Conservation (phyloP, 2,329 filamentous ascomycete species). For the Fusarium scirpi region DNA sequence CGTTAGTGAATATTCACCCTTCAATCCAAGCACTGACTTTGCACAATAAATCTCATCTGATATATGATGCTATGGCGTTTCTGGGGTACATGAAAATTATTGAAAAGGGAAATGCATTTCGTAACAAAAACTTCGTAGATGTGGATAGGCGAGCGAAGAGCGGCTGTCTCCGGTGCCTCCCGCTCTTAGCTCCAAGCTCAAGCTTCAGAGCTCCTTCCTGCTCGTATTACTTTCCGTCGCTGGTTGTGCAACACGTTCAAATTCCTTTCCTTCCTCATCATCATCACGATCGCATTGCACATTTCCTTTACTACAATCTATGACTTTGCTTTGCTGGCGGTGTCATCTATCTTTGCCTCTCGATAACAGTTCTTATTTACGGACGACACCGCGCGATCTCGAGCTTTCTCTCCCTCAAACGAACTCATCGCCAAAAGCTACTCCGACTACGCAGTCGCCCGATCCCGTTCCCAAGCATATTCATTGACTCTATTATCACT, state of each 20-base stretch:
- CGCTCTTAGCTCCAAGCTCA: constrained; percentile 12
- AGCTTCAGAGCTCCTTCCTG: constrained; percentile 1
- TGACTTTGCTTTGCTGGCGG: neutral
- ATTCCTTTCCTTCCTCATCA: neutral
- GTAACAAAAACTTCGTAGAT: constrained; percentile 5
- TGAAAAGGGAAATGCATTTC: neutral
- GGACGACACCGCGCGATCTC: neutral
- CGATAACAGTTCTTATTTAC: neutral
- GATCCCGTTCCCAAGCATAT: constrained; percentile 20
- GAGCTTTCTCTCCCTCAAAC: neutral
- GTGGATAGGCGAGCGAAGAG: neutral
- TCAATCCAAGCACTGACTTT: neutral
- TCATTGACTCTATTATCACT: neutral
- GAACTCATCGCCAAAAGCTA: neutral
- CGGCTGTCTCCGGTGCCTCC: constrained; percentile 21
- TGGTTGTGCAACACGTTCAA: neutral
- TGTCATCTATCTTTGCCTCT: neutral
- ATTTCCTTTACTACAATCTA: neutral
- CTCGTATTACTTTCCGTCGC: neutral
- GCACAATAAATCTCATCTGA: neutral
- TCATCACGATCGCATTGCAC: neutral
- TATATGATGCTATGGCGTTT: neutral
- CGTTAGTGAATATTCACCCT: neutral
- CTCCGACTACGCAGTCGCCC: constrained; percentile 27
- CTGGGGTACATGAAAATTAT: neutral